These are phyloP conservation scores for Ascochyta koolunga DNA, from an alignment of 2,329 filamentous ascomycete species.

Conservation along the genomic window DNA sequence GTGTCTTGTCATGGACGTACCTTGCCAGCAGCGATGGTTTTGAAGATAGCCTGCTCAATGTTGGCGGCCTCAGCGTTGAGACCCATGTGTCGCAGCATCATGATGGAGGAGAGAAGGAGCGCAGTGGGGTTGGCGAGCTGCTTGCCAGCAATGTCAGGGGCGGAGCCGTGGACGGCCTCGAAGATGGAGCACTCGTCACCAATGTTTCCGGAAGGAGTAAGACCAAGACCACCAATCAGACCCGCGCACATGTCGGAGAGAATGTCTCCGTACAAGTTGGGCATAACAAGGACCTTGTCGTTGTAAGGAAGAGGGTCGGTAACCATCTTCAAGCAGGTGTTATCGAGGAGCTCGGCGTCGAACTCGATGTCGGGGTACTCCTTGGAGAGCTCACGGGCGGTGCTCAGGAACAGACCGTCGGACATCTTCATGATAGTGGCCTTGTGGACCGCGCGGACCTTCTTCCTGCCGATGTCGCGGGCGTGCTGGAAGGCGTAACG, in stretches of 20 bases:
- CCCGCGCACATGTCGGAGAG: slow-evolving; percentile 99
- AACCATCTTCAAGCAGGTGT: slow-evolving; percentile 98
- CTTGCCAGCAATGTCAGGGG: slow-evolving; percentile 95
- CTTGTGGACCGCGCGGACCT: slow-evolving; percentile 99
- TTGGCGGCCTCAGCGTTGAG: slow-evolving; percentile 80
- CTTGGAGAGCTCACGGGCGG: slow-evolving; percentile 84
- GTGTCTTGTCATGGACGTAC: slow-evolving; percentile 48
- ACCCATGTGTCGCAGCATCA: slow-evolving; percentile 99
- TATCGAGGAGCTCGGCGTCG: slow-evolving; percentile 97
- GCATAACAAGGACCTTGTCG: slow-evolving; percentile 97
- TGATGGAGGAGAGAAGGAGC: slow-evolving; percentile 92
- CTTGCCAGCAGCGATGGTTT: slow-evolving; percentile 95
- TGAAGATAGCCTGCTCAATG: slow-evolving; percentile 95
- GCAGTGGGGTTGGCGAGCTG: slow-evolving; percentile 96
- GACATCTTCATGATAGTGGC: slow-evolving; percentile 99
- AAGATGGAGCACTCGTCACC: slow-evolving; percentile 99
- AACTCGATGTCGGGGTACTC: slow-evolving; percentile 97
- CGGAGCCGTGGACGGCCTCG: slow-evolving; percentile 97
- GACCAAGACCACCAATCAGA: slow-evolving; percentile 94
- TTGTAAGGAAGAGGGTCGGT: slow-evolving; percentile 96
- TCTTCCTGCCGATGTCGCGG: slow-evolving; percentile 87
- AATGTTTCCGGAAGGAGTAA: slow-evolving; percentile 98
- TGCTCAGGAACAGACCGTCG: slow-evolving; percentile 95
- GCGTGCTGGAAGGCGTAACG: slow-evolving; percentile 99
- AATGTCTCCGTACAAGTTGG: slow-evolving; percentile 99